Evolutionary conservation across 108 stramenopile genomes (phyloP).

Genomic region (Cyclotella distinguenda): DNA sequence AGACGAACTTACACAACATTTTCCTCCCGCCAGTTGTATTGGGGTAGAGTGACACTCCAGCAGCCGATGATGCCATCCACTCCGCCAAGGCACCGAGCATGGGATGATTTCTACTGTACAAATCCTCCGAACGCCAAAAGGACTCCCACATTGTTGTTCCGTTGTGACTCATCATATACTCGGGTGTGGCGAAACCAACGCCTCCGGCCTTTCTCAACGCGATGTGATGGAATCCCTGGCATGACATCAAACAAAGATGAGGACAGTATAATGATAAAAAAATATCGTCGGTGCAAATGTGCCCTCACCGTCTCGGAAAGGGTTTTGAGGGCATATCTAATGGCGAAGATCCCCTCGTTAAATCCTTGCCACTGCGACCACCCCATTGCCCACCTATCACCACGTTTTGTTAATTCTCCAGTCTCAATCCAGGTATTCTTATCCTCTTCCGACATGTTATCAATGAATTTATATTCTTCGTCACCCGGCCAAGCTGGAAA

Average conservation of each 20-base stretch:
- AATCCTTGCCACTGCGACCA: slow-evolving; percentile 42
- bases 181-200: slow-evolving; percentile 32
- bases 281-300: background rate
- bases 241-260: no score
- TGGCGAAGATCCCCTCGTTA: slow-evolving; percentile 39
- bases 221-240: slow-evolving; percentile 31
- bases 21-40: slow-evolving; percentile 33
- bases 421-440: slow-evolving; percentile 7
- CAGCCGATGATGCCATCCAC: slow-evolving; percentile 45
- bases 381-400: slow-evolving; percentile 14
- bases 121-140: slow-evolving; percentile 46
- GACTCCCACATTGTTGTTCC: slow-evolving; percentile 59
- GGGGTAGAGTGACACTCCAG: slow-evolving; percentile 33
- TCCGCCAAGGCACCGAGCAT: slow-evolving; percentile 53
- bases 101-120: slow-evolving; percentile 50
- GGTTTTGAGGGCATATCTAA: slow-evolving; percentile 36
- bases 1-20: slow-evolving; percentile 14
- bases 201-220: slow-evolving; percentile 31
- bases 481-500: slow-evolving; percentile 5
- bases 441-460: slow-evolving; percentile 13
- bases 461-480: slow-evolving; percentile 31
- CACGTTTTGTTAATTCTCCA: slow-evolving; percentile 21
- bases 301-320: slow-evolving; percentile 25
- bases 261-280: background rate
- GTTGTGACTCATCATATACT: slow-evolving; percentile 52